Evolutionary conservation across 495 filamentous ascomycete genomes (phyloP).

Genomic region (Aspergillus saccharolyticus): DNA sequence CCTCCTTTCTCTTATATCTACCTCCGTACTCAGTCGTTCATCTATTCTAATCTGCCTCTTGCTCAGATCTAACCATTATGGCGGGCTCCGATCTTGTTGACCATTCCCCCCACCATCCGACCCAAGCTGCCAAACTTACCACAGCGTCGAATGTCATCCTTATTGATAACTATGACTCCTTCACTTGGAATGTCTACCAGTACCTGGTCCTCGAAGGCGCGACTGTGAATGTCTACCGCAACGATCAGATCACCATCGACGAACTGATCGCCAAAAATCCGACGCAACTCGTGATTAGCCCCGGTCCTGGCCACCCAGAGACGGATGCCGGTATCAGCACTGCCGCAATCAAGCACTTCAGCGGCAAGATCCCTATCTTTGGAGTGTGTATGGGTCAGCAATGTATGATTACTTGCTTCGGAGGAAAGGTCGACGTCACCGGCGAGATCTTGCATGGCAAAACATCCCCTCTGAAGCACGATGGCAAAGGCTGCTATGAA

Average conservation of each 20-base stretch:
- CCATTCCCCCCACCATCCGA: slow-evolving; percentile 78
- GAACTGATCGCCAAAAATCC: slow-evolving; percentile 77
- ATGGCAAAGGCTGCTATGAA: slow-evolving; percentile 80
- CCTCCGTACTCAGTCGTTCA: neutral
- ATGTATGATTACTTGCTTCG: slow-evolving; percentile 90
- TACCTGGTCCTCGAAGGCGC: slow-evolving; percentile 94
- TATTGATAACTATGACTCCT: slow-evolving; percentile 99
- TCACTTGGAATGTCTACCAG: slow-evolving; percentile 98
- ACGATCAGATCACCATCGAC: slow-evolving; percentile 82
- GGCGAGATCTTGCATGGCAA: slow-evolving; percentile 98
- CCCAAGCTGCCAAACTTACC: slow-evolving; percentile 58
- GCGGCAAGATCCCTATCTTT: slow-evolving; percentile 94
- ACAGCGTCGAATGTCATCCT: slow-evolving; percentile 86
- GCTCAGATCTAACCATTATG: slow-evolving; percentile 10
- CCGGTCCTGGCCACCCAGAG: slow-evolving; percentile 86
- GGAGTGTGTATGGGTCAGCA: slow-evolving; percentile 99
- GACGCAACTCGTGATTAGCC: slow-evolving; percentile 91
- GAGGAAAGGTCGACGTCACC: slow-evolving; percentile 84
- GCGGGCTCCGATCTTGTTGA: slow-evolving; percentile 64
- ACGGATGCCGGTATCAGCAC: slow-evolving; percentile 90
- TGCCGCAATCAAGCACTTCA: slow-evolving; percentile 84
- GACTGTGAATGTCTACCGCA: slow-evolving; percentile 79
- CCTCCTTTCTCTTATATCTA: neutral
- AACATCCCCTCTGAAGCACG: slow-evolving; percentile 84
- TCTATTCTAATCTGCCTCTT: neutral